Percentiles rank a stretch among this genome's conserved stretches.
These are phyloP conservation scores for Trichopus zeylanicus DNA, from an alignment of 116 monocot species.

Conservation along the genomic window DNA sequence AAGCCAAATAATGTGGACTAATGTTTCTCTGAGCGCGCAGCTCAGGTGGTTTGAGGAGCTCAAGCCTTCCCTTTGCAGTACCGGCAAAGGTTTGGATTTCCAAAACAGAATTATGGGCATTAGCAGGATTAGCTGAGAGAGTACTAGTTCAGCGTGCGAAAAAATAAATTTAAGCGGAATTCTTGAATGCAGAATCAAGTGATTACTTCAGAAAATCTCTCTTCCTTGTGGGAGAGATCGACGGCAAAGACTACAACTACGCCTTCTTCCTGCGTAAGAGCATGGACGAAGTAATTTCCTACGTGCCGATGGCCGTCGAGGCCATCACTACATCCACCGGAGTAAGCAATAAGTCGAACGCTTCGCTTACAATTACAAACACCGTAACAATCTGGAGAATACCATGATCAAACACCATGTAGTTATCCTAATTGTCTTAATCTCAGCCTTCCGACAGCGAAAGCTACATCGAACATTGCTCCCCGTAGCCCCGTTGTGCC, in stretches of 20 bases:
- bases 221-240: slow-evolving; percentile 17
- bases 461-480: too few species aligned
- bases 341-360: too few species aligned
- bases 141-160: too few species aligned
- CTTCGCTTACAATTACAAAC: too few species aligned
- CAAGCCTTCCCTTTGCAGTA: slow-evolving; percentile 11
- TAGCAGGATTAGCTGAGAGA: background rate
- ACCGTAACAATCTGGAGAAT: too few species aligned
- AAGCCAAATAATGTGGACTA: background rate
- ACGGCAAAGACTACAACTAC: slow-evolving; percentile 16
- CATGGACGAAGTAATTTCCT: background rate
- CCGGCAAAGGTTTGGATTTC: background rate
- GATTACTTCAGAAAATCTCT: slow-evolving; percentile 7
- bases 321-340: background rate
- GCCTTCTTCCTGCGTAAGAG: background rate
- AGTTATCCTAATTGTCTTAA: too few species aligned
- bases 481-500: too few species aligned
- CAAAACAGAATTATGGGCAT: too few species aligned
- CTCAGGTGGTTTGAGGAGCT: slow-evolving; percentile 20
- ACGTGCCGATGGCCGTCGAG: background rate
- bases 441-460: too few species aligned
- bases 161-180: too few species aligned
- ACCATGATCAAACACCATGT: too few species aligned
- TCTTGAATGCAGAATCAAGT: background rate
- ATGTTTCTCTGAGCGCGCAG: slow-evolving; percentile 14